Evolutionary conservation across 2,329 filamentous ascomycete genomes (phyloP).

Genomic region (Sclerotinia sclerotiorum): DNA sequence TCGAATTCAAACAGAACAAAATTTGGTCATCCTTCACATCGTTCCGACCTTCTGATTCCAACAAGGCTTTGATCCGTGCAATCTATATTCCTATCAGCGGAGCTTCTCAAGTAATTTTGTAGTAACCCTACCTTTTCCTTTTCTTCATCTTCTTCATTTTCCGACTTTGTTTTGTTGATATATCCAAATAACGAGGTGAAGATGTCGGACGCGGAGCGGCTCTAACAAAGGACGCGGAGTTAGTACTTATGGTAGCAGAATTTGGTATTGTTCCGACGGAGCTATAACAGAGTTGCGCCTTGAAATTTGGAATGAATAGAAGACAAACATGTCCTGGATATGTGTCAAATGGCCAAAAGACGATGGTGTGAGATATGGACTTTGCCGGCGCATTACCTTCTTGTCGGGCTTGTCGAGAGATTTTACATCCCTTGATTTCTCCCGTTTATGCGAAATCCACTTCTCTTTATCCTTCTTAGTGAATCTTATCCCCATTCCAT

Average conservation of each 20-base stretch:
- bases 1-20: slow-evolving; percentile 59
- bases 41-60: slow-evolving; percentile 54
- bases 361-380: slow-evolving; percentile 16
- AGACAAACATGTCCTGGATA: background rate
- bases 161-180: slow-evolving; percentile 47
- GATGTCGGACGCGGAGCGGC: slow-evolving; percentile 55
- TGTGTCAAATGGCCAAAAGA: slow-evolving; percentile 28
- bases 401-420: slow-evolving; percentile 38
- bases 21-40: slow-evolving; percentile 62
- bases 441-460: slow-evolving; percentile 47
- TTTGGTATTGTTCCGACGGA: slow-evolving; percentile 28
- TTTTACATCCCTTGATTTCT: slow-evolving; percentile 53
- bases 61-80: slow-evolving; percentile 52
- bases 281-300: slow-evolving; percentile 28
- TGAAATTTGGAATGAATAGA: background rate
- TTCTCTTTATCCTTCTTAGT: slow-evolving; percentile 66
- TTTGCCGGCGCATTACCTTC: slow-evolving; percentile 46
- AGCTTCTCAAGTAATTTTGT: background rate
- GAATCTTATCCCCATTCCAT: slow-evolving; percentile 56
- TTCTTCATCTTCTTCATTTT: slow-evolving; percentile 50
- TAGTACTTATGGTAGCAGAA: slow-evolving; percentile 32
- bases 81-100: slow-evolving; percentile 43
- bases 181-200: slow-evolving; percentile 68
- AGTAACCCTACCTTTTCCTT: slow-evolving; percentile 43
- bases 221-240: slow-evolving; percentile 42